Conservation (phyloP, 164 flowering plant species). For the Dillenia turbinata region DNA sequence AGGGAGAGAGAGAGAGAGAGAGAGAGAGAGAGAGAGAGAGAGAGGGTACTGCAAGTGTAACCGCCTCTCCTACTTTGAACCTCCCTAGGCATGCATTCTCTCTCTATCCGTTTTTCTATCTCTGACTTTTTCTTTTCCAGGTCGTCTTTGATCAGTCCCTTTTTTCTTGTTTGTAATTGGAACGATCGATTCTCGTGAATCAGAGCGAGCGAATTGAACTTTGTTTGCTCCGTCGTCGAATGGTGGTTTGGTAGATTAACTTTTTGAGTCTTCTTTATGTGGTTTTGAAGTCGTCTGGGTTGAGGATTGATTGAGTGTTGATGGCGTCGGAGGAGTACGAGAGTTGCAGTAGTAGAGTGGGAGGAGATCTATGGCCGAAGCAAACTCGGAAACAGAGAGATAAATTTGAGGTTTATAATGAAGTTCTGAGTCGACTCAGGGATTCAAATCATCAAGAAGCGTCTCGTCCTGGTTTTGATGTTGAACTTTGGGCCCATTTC, state of each 20-base stretch:
- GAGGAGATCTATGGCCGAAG: constrained; percentile 37
- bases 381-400: constrained; percentile 42
- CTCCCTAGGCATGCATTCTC: too few relatives aligned
- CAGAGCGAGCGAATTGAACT: neutral
- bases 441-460: constrained; percentile 46
- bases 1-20: too few relatives aligned
- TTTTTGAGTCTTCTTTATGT: neutral
- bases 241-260: too few relatives aligned
- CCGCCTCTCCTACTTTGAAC: too few relatives aligned
- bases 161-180: too few relatives aligned
- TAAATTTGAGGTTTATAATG: constrained; percentile 61
- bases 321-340: constrained; percentile 76
- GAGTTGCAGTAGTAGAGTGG: constrained; percentile 78
- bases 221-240: neutral
- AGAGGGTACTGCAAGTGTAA: too few relatives aligned
- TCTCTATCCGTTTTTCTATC: too few relatives aligned
- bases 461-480: constrained; percentile 46
- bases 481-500: constrained; percentile 68
- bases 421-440: constrained; percentile 57
- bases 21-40: too few relatives aligned
- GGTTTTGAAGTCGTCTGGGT: neutral
- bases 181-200: too few relatives aligned
- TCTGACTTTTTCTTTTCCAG: too few relatives aligned
- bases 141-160: too few relatives aligned
- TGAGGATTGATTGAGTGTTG: constrained; percentile 13